phyloP scores from a whole-genome alignment of 164 flowering plant species.

The Macadamia integrifolia region DNA sequence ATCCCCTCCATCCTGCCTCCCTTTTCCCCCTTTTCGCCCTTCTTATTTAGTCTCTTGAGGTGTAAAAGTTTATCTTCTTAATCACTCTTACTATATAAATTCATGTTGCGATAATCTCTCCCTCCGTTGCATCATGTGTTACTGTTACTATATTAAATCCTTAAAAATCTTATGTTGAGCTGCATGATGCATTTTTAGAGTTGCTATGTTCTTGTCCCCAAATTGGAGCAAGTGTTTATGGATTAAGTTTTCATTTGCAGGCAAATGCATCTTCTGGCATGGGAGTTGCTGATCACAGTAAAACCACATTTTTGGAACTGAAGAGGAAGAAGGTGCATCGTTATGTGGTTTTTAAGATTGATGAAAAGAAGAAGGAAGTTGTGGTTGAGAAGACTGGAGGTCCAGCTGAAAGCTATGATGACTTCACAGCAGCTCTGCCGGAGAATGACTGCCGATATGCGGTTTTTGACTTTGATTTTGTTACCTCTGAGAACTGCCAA shows the following conservation, averaged over 20 bases:
- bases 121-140: no score
- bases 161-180: no score
- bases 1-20: no score
- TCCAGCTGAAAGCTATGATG: conserved; percentile 68
- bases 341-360: conserved; percentile 66
- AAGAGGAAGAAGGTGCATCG: conserved; percentile 65
- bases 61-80: no score
- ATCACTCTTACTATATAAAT: no score
- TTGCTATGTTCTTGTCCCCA: not conserved
- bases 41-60: no score
- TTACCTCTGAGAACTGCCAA: conserved; percentile 70
- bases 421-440: conserved; percentile 58
- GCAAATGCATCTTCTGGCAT: conserved; percentile 58
- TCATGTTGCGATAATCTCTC: no score
- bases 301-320: conserved; percentile 46
- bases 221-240: not conserved
- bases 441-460: conserved; percentile 79
- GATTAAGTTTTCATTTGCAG: conserved; percentile 19
- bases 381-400: conserved; percentile 68
- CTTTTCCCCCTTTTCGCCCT: no score
- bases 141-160: no score
- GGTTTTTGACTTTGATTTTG: conserved; percentile 66
- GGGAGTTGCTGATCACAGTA: conserved; percentile 69
- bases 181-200: not conserved
- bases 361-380: conserved; percentile 69